These are phyloP conservation scores for Graphilbum fragrans DNA, from an alignment of 2,329 filamentous ascomycete genomes.

Conservation along the genomic window DNA sequence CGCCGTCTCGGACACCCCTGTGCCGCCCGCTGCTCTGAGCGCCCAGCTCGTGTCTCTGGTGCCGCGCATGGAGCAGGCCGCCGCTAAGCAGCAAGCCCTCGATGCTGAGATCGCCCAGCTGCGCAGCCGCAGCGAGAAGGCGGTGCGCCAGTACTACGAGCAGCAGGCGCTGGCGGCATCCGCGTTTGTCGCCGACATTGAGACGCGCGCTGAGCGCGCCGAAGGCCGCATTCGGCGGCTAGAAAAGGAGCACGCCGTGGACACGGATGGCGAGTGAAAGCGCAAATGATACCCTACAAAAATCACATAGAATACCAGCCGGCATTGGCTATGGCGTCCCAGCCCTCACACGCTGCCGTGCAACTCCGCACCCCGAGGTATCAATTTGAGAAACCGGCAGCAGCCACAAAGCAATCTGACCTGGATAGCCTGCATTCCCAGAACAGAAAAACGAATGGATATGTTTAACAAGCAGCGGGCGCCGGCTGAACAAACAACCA, in stretches of 20 bases:
- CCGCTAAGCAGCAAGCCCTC: slow-evolving; percentile 50
- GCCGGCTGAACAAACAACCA: too few species aligned
- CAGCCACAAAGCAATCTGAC: too few species aligned
- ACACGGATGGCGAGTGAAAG: slow-evolving; percentile 14
- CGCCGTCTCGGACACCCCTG: slow-evolving; percentile 36
- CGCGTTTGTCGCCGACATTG: slow-evolving; percentile 57
- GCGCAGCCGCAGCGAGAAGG: slow-evolving; percentile 48
- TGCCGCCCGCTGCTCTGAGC: slow-evolving; percentile 42
- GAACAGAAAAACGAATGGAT: too few species aligned
- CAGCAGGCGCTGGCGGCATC: slow-evolving; percentile 55
- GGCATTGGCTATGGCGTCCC: too few species aligned
- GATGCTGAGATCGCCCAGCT: slow-evolving; percentile 50
- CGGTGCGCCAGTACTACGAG: slow-evolving; percentile 63
- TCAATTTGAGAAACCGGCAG: too few species aligned
- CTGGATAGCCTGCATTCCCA: too few species aligned
- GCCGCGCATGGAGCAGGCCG: slow-evolving; percentile 49
- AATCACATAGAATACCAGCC: neutral
- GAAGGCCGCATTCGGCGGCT: slow-evolving; percentile 54
- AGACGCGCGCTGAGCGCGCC: slow-evolving; percentile 51
- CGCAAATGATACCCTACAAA: too few species aligned
- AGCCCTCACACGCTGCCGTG: too few species aligned
- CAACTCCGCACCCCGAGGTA: too few species aligned
- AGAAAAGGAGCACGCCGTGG: slow-evolving; percentile 45
- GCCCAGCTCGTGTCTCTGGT: slow-evolving; percentile 44
- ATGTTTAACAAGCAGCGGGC: too few species aligned